Percentiles rank a stretch among this genome's conserved stretches.
These are phyloP conservation scores for Candida argentea DNA, from an alignment of 805 yeast species.

Conservation along the genomic window DNA sequence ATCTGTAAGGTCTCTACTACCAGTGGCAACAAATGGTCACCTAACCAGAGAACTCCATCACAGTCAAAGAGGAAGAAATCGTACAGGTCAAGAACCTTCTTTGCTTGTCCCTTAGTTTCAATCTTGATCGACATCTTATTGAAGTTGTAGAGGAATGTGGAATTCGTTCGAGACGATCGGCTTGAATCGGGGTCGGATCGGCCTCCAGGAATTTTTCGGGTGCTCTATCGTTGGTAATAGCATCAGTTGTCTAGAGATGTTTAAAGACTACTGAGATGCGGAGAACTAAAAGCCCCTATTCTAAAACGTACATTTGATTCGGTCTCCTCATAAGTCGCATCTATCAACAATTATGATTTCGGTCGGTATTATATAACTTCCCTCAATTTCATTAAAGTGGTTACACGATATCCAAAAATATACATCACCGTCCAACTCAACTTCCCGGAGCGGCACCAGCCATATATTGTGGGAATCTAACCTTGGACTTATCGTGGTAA, in stretches of 20 bases:
- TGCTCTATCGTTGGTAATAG: no score
- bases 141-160: no score
- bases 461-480: conserved; percentile 32
- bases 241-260: no score
- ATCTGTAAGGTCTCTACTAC: conserved; percentile 66
- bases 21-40: conserved; percentile 68
- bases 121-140: conserved; percentile 50
- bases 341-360: no score
- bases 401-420: not conserved
- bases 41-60: conserved; percentile 96
- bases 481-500: conserved; percentile 34
- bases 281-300: no score
- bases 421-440: conserved; percentile 12
- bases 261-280: no score
- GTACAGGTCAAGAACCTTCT: conserved; percentile 47
- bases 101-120: conserved; percentile 35
- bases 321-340: no score
- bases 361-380: not conserved
- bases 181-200: no score
- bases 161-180: no score
- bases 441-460: conserved; percentile 33
- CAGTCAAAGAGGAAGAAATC: conserved; percentile 93
- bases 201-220: no score
- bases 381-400: conserved; percentile 1
- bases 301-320: no score